Base-by-base conservation (phyloP, 768 basidiomycete genomes). In the Fistulinella prunicolor region DNA sequence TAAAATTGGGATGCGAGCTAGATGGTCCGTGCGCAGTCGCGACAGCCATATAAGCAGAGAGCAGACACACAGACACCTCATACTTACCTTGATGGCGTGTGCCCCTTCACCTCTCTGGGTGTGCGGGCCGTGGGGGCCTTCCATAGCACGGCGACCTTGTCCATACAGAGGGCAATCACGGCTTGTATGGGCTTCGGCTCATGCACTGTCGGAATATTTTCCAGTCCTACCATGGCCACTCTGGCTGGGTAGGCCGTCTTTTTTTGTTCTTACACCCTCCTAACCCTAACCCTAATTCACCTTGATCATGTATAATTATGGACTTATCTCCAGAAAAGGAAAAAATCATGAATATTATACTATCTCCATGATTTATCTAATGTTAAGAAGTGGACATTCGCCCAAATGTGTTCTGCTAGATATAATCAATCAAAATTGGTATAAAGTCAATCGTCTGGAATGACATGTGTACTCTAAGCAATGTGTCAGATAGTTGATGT, bases 141-240 rank as follows among this genome's bases (percentile, higher is more conserved):
- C 69, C 80, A 82, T 82, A 80, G 80, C 80, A 82, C 78, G 80
- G 81, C 80, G 80, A 82, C 81, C 77, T 58, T 82, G 79, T 81
- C 80, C 81, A 67, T 53, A 68, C 76, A 82, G 78, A 76, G 79
- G 73, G 73, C 70, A 60, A 67, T 60, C 60, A 59, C 61, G 74
- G 76, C 64, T 82, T 82, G 80, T 82, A 76, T 83, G 79, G 65
- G 76, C 77, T 78, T 77, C 70, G 78, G 80, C 72, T 74, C 76
- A 81, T 82, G 82, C 81, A 83, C 75, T 74, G 80, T 82, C 81
- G 73, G 54, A 82, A 83, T 83, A 82, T 83, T 83, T 83, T 73
- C 80, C 80, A 67, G 80, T 81, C 78, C 77, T 71, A 70, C 76
- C 74, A 72, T 61, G 75, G 79, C 79, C 81, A 78, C 77, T 79